Conservation (phyloP, 164 flowering plant species). For the Annona cherimola region DNA sequence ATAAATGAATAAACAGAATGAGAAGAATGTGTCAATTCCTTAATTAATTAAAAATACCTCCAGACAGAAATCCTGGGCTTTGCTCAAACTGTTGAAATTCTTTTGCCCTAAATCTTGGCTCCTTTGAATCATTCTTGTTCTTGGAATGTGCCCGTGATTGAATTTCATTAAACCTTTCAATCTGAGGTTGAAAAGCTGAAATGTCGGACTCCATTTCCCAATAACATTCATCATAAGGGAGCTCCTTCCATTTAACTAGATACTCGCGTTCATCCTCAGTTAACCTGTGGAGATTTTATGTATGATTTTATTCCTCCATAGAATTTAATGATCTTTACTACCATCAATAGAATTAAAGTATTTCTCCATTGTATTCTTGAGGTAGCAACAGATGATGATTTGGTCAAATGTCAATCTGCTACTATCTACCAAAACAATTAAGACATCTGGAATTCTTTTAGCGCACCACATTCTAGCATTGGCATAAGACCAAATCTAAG, state of each 20-base stretch:
- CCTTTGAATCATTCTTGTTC: constrained; percentile 54
- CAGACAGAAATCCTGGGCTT: constrained; percentile 86
- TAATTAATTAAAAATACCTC: constrained; percentile 45
- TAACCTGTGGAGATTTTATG: constrained; percentile 39
- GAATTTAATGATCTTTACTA: not conserved
- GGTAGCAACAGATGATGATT: not conserved
- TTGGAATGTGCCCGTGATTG: constrained; percentile 48
- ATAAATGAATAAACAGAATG: not conserved
- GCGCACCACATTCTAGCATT: not conserved
- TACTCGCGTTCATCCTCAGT: constrained; percentile 71
- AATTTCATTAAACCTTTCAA: constrained; percentile 57
- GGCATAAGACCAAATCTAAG: not conserved
- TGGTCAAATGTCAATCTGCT: not conserved
- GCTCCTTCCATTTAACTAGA: constrained; percentile 94
- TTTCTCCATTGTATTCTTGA: not conserved
- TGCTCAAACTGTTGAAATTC: constrained; percentile 85
- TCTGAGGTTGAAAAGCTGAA: constrained; percentile 76
- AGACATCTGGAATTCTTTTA: not conserved
- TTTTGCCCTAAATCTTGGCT: constrained; percentile 48
- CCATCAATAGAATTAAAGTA: not conserved
- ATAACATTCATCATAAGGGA: constrained; percentile 82
- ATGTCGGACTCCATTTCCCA: constrained; percentile 93
- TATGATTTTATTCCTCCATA: not conserved
- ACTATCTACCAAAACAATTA: not conserved
- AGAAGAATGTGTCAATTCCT: not conserved